Base-by-base conservation (phyloP, 1,284 basidiomycete genomes). In the Ustilago cynodontis region DNA sequence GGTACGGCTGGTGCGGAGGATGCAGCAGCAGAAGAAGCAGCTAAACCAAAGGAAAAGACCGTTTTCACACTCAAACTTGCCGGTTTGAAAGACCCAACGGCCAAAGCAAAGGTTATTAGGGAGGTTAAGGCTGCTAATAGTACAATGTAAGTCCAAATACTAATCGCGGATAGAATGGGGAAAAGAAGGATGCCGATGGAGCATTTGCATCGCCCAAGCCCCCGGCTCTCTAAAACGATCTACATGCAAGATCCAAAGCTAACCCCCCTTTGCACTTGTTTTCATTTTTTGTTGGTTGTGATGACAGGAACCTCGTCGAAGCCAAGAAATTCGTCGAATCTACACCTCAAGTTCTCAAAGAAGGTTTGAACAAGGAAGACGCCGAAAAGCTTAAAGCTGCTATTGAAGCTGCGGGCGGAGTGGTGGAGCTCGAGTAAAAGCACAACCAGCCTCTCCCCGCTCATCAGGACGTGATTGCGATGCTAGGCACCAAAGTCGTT, bases 251-350 rank as follows among this genome's bases (percentile, higher is more conserved):
- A 33, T 33, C 11, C 31, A 33, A 33, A 33, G 11, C 31, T 33
- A 33, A 33, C 31, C 1, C 26, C 39, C 37, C 28, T 16, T 41
- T 28, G 10, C 2, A 54, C 54, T 13, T n/a, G 14, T 43, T 29
- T 24, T 9, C 18, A 7, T 29, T 41, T 9, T 24, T 28, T 14
- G 31, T 1, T 10, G 13, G 6, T 28, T 29, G 18, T n/a, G 2
- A 28, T 26, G 8, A 54, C 68, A 81, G 73, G 80, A 86, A 86
- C 79, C 67, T 86, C 28, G 84, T 86, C 33, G 84, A 86, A 95
- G 97, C 97, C 39, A 99, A 99, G 91, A 99, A 98, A 88, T 98
- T 99, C 83, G 97, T 99, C 68, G 97, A 99, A 88, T 94, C 93
- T 28, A 88, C 94, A 79, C 97, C 97, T 35, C 93, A 98, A 88